Percentiles rank a stretch among this genome's conserved stretches.
Evolutionary conservation across 2,329 filamentous ascomycete genomes (phyloP).

Genomic region (Penicillium sclerotigenum): DNA sequence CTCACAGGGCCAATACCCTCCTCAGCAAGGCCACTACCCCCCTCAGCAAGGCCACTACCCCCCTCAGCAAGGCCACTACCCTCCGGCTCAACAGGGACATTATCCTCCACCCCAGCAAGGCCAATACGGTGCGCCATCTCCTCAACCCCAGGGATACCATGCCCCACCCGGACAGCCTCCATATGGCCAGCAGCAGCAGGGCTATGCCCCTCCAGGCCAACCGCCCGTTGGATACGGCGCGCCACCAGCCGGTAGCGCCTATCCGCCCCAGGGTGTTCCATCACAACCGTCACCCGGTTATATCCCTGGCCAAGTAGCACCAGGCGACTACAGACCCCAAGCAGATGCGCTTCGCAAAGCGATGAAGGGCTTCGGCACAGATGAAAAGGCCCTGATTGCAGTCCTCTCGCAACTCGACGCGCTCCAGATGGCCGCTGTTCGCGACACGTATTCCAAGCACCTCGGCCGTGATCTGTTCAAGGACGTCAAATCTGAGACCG

Average conservation of each 20-base stretch:
- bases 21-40: slow-evolving; percentile 36
- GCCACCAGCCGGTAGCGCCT: slow-evolving; percentile 19
- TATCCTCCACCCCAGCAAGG: slow-evolving; percentile 35
- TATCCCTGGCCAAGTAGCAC: slow-evolving; percentile 64
- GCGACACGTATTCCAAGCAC: slow-evolving; percentile 63
- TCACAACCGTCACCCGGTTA: slow-evolving; percentile 72
- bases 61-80: no score
- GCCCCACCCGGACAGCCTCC: slow-evolving; percentile 32
- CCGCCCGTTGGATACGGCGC: slow-evolving; percentile 27
- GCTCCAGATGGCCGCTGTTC: slow-evolving; percentile 68
- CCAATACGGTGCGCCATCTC: slow-evolving; percentile 27
- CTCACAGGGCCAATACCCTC: slow-evolving; percentile 37
- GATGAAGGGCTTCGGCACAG: slow-evolving; percentile 92
- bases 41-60: slow-evolving; percentile 5
- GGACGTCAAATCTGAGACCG: slow-evolving; percentile 75
- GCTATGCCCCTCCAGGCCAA: slow-evolving; percentile 16
- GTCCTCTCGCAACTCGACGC: slow-evolving; percentile 71
- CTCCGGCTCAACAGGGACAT: slow-evolving; percentile 21
- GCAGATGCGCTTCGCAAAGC: slow-evolving; percentile 71
- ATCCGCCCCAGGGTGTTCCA: slow-evolving; percentile 44
- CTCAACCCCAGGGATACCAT: slow-evolving; percentile 20
- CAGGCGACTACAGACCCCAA: slow-evolving; percentile 63
- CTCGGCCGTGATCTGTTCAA: slow-evolving; percentile 66
- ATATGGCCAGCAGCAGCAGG: slow-evolving; percentile 30
- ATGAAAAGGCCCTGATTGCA: slow-evolving; percentile 73